Base-by-base conservation (phyloP, 768 basidiomycete species). In the Auriscalpium vulgare region DNA sequence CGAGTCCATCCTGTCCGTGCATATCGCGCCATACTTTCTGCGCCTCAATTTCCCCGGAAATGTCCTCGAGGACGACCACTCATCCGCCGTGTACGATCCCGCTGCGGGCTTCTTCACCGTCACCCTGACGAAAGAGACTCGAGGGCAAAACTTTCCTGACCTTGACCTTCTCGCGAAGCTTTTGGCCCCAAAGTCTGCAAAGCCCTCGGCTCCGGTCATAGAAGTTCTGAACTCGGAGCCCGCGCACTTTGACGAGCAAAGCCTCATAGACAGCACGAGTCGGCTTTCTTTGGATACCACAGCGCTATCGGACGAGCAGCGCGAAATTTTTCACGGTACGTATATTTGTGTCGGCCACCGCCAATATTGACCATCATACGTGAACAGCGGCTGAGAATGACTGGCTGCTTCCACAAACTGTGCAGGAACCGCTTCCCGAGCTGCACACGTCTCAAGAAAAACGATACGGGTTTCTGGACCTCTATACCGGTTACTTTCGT, bases 21-120 rank as follows among this genome's bases (percentile, higher is more conserved):
- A 92, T 63, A 79, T 91, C 67, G 88, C 87, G 56, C 91, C 91
- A 2, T 94, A 92, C 66, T 93, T 87, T 63, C 76, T 93, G 53
- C 84, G 89, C 1, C 76, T 94, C 59, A 82, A 84, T 63, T 91
- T 94, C 67, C 78, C 87, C 62, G 67, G 79, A 0, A 66, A 87
- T 23, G 61, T 86, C 43, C 80, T 88, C 55, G 87, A 88, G 62
- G 88, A 91, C 56, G 78, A 80, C 35, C 68, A 71, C 23, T 84
- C 88, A 16, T 79, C 80, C 29, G 91, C 89, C 2, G 66, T 74
- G 62, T 94, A 92, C 64, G 86, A 94, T 67, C 82, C 89, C 34
- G 75, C 78, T 38, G 77, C 83, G n/a, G 91, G 89, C n/a, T 81
- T 84, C 65, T 74, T 94, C 62, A 86, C 80, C 13, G 74, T 92